Base-by-base conservation (phyloP, 2,329 filamentous ascomycete genomes). In the Cercospora nicotianae region DNA sequence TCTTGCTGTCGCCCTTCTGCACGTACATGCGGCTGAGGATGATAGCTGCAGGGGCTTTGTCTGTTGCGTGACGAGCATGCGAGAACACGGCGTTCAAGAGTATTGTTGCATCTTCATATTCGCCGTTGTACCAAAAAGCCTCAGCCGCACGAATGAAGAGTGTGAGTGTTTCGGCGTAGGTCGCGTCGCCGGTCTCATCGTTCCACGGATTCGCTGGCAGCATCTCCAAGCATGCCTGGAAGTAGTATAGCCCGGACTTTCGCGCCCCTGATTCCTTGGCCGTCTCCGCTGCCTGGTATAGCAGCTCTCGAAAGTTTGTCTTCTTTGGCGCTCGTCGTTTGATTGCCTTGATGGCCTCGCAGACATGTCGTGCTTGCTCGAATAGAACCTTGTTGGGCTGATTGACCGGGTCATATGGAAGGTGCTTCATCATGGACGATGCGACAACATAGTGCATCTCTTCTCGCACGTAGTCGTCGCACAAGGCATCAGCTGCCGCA, bases 381-480 rank as follows among this genome's bases (percentile, higher is more conserved):
- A 96, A 93, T 12, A 89, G 85, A 2, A 79, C 73, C 60, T 81
- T 82, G 4, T 80, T 81, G 2, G 79, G 77, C 26, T 77, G 72
- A 28, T 86, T 85, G 60, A 85, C 85, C 1, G 87, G 83, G 68
- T 93, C 89, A 26, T 86, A 79, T 7, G 82, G 81, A 23, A 82
- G 87, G 73, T 93, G 90, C 72, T 91, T 91, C 78, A 94, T 87
- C 72, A 97, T 87, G 0, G 90, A 90, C 75, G 92, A 90, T 0
- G 92, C 91, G 74, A 97, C 92, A 57, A 93, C 88, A 74, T 94
- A 97, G 79, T 97, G 93, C 94, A 97, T 97, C 73, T 91, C 91
- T 20, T 86, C 83, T 23, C 86, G 82, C 65, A 91, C 88, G 60
- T 81, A 82, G 75, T 87, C 89, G 76, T 94, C 89, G 69, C 87